Base-by-base conservation (phyloP, 2,329 filamentous ascomycete genomes). In the Blastomyces parvus region DNA sequence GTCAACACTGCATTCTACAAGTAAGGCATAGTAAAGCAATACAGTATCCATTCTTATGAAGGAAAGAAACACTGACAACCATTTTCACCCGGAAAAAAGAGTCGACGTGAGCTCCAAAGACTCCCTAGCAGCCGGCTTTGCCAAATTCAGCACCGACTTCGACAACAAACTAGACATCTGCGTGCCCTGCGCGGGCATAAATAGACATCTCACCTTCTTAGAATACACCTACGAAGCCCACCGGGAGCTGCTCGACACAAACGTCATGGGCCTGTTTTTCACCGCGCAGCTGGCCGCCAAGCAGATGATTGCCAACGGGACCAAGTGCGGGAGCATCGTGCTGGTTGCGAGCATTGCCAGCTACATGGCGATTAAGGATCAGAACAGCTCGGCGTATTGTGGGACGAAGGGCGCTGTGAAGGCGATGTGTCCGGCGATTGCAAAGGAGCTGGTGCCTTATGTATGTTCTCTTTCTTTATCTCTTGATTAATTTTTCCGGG, bases 171-270 rank as follows among this genome's bases (percentile, higher is more conserved):
- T 94, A 66, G 83, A 89, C 71, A 89, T 95, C 71, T 83, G 96
- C 8, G 79, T 95, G 69, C 95, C 91, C 78, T 92, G 89, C 77
- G 91, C 89, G 27, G 91, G 91, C 38, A 92, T 96, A 72, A 91
- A 96, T 75, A 83, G 86, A 65, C 83, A 74, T 38, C 70, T 79
- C 0, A 68, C 70, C 0, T 81, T 81, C 64, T 73, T 81, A 0
- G 78, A 81, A 1, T 80, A 77, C 13, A 73, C 73, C 0, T 76
- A 75, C 67, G 73, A 75, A 36, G 76, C 78, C 14, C 76, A 79
- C 65, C 73, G 77, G 57, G 73, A 75, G 36, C 68, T 82, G 17
- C 68, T 79, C 2, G 69, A 69, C 0, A 76, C 81, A 61, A 82
- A 82, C 62, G 74, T 78, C 46, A 70, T 76, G 44, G 79, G 79